Base-by-base conservation (phyloP, 176 grass and related monocot species). In the Triticum turgidum region DNA sequence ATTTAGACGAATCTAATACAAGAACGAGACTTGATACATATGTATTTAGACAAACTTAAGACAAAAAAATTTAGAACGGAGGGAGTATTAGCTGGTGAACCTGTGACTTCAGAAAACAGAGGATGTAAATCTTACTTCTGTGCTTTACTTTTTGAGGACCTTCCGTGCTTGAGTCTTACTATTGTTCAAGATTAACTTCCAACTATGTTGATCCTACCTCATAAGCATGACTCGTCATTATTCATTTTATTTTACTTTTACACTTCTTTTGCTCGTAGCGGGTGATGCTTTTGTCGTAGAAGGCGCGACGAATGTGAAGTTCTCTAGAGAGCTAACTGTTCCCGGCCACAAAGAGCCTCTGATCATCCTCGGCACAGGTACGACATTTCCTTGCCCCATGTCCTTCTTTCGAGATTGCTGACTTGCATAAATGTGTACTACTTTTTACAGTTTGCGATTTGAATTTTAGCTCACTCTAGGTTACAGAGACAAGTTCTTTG, bases 401-500 rank as follows among this genome's bases (percentile, higher is more conserved):
- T 75, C 61, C 18, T 27, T 74, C 56, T 25, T 15, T 52, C 49
- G 18, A 75, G 49, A 80, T 39, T 6, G 14, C 0, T 17, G 14
- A 52, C 14, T 6, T 6, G 49, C 49, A 30, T 47, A 49, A 75
- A 10, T 47, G 38, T 64, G 51, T 21, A 41, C 18, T 71, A 20
- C 69, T 76, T 24, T 63, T 54, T 81, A 77, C 39, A 34, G 24
- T 76, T 84, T 38, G 6, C 35, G 80, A 61, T 76, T 89, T 84
- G 35, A 80, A 81, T 83, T 71, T 75, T 86, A 78, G 44, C 71
- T 85, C n/a, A 79, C 80, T 89, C 66, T 86, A 98, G 93, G 95
- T 88, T 98, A 87, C 83, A 98, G 95, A 87, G 95, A 98, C 9
- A 95, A 93, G 86, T 92, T 98, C 37, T 98, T 98, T 86, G 86